Percentiles rank a stretch among this genome's conserved stretches.
Conservation (phyloP, 139 green algal species). For the Desmodesmus armatus region DNA sequence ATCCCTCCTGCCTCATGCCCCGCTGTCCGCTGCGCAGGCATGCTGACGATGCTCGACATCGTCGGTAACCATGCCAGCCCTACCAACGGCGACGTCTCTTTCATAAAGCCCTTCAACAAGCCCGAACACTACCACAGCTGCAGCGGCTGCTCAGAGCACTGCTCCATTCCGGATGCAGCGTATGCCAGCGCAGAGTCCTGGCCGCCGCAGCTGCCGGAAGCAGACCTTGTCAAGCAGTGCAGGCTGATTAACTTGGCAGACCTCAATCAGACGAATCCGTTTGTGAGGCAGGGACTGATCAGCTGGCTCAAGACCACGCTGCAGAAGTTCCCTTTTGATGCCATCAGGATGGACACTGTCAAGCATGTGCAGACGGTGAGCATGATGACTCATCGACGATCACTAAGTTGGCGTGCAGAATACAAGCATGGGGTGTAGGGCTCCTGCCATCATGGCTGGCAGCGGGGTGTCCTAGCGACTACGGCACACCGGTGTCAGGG, state of each 20-base stretch:
- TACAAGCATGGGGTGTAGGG: not conserved
- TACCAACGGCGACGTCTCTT: not conserved
- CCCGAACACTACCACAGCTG: conserved; percentile 40
- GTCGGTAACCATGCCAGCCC: conserved; percentile 57
- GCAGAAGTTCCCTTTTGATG: conserved; percentile 29
- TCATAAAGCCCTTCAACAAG: conserved; percentile 38
- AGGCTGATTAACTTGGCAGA: conserved; percentile 47
- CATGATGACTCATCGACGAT: not conserved
- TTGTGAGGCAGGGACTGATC: conserved; percentile 6
- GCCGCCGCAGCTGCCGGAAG: not conserved
- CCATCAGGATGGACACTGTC: conserved; percentile 16
- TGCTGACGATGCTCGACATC: conserved; percentile 36
- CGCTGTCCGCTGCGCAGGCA: not conserved
- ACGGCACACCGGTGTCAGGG: not conserved
- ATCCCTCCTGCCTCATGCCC: not conserved
- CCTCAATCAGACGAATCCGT: conserved; percentile 47
- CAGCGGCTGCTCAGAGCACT: not conserved
- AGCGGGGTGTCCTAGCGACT: too few relatives aligned
- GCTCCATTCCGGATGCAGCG: not conserved
- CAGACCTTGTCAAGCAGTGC: conserved; percentile 26
- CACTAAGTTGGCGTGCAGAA: not conserved
- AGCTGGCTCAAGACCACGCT: conserved; percentile 40
- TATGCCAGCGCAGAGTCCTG: too few relatives aligned
- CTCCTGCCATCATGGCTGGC: not conserved
- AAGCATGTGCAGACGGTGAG: conserved; percentile 28